phyloP scores from a whole-genome alignment of 768 basidiomycete species.

The Naganishia vaughanmartiniae region DNA sequence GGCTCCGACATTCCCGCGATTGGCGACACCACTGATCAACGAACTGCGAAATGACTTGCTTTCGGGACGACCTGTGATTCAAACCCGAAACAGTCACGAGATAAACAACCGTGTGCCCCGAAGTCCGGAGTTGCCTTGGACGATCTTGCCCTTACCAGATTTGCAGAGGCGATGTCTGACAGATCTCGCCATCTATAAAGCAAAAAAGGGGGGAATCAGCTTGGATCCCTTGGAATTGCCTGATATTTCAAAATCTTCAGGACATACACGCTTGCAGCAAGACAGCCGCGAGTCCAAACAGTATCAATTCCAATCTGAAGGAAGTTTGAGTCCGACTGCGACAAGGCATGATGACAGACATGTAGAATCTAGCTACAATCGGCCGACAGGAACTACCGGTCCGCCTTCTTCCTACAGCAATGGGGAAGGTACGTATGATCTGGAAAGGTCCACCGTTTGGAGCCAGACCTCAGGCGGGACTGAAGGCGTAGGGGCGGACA shows the following conservation, averaged over 20 bases:
- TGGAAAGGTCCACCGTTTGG: background rate
- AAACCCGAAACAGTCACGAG: background rate
- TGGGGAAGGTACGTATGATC: background rate
- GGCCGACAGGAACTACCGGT: too few relatives aligned
- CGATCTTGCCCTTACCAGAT: background rate
- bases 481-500: background rate
- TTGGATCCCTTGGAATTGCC: background rate
- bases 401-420: too few relatives aligned
- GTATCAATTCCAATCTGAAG: background rate
- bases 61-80: background rate
- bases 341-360: background rate
- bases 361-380: too few relatives aligned
- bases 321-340: background rate
- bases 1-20: background rate
- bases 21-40: background rate
- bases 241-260: background rate
- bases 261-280: background rate
- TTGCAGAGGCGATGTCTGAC: conserved; percentile 2
- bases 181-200: background rate
- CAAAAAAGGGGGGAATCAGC: background rate
- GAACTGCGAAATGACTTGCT: background rate
- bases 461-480: background rate
- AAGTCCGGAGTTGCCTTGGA: background rate
- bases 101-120: background rate
- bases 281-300: background rate